These are phyloP conservation scores for Globisporangium viniferum DNA, from an alignment of 352 stramenopile species.

Conservation along the genomic window DNA sequence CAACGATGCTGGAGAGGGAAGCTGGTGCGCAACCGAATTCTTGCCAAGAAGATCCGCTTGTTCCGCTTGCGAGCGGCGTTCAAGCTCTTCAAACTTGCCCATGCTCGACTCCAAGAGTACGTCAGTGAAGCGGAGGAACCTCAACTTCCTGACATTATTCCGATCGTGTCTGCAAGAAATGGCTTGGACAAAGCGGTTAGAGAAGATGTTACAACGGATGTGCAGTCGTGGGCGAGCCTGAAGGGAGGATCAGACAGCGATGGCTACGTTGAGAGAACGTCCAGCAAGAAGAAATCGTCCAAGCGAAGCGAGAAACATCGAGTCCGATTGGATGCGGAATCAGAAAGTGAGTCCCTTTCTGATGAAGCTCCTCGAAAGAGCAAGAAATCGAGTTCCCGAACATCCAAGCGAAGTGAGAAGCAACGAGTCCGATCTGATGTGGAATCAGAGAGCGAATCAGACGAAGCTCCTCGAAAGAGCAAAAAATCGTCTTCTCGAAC, in stretches of 20 bases:
- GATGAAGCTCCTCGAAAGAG: slow-evolving; percentile 6
- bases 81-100: slow-evolving; percentile 21
- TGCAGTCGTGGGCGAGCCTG: slow-evolving; percentile 6
- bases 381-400: slow-evolving; percentile 7
- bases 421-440: background rate
- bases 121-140: slow-evolving; percentile 1
- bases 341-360: background rate
- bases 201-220: background rate
- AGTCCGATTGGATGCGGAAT: background rate
- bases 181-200: background rate
- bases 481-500: slow-evolving; percentile 8
- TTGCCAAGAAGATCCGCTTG: slow-evolving; percentile 24
- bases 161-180: background rate
- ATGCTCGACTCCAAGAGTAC: background rate
- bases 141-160: background rate
- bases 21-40: slow-evolving; percentile 16
- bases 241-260: slow-evolving; percentile 12
- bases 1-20: slow-evolving; percentile 24
- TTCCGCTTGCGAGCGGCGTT: slow-evolving; percentile 39
- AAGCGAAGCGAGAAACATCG: slow-evolving; percentile 5
- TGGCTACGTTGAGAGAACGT: slow-evolving; percentile 2
- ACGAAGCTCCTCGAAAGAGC: slow-evolving; percentile 3
- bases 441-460: slow-evolving; percentile 5
- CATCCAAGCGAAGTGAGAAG: background rate
- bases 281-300: slow-evolving; percentile 3